Conservation (phyloP, 805 yeast genomes). For the Sungouiozyma ichnusensis region DNA sequence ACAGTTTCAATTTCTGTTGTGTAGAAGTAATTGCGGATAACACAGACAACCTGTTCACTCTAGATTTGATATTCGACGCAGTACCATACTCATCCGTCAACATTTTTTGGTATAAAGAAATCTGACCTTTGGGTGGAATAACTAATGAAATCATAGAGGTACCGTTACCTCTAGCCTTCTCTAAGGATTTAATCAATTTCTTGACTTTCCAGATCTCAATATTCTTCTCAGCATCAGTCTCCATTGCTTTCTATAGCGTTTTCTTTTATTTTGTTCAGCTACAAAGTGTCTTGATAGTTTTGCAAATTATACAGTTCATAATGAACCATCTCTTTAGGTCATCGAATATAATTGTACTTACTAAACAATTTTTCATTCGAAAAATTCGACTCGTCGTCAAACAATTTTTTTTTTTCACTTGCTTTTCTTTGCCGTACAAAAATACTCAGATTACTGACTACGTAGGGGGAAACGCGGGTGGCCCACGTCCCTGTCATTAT, state of each 20-base stretch:
- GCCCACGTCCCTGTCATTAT: neutral
- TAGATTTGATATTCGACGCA: slow-evolving; percentile 93
- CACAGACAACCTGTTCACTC: slow-evolving; percentile 93
- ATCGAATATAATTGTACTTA: too few species aligned
- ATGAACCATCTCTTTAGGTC: too few species aligned
- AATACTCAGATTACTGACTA: too few species aligned
- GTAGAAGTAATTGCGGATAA: slow-evolving; percentile 96
- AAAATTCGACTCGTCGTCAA: too few species aligned
- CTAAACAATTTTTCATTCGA: too few species aligned
- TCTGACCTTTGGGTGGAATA: slow-evolving; percentile 92
- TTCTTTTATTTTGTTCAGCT: too few species aligned
- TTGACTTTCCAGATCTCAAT: slow-evolving; percentile 99
- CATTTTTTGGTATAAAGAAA: slow-evolving; percentile 78
- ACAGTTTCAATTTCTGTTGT: slow-evolving; percentile 88
- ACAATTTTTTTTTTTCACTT: too few species aligned
- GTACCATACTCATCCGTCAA: slow-evolving; percentile 98
- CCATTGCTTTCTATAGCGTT: slow-evolving; percentile 17
- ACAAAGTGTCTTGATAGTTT: too few species aligned
- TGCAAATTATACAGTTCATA: too few species aligned
- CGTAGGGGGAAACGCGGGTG: too few species aligned
- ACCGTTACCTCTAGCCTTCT: slow-evolving; percentile 94
- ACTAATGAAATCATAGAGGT: slow-evolving; percentile 97
- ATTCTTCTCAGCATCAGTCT: slow-evolving; percentile 85
- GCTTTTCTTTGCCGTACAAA: too few species aligned
- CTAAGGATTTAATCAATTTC: slow-evolving; percentile 80